Evolutionary conservation across 108 stramenopile species (phyloP).

Genomic region (Nitzschia sp.): DNA sequence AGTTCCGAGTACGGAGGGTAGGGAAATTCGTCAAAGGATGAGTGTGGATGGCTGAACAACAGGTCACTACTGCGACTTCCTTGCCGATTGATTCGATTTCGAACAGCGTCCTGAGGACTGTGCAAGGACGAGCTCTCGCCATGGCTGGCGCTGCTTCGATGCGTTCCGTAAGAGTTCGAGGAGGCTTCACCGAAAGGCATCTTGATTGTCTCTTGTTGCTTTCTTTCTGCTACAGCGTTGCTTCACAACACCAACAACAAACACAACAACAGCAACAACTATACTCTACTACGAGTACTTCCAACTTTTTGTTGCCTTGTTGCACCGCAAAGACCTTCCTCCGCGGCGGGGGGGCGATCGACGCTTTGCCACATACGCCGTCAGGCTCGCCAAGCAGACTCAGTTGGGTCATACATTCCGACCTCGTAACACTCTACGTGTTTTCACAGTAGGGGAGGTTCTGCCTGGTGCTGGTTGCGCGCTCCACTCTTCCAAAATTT

Average conservation of each 20-base stretch:
- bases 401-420: no score
- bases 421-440: no score
- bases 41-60: conserved; percentile 10
- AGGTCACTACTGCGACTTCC: conserved; percentile 6
- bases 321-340: neutral
- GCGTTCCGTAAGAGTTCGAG: conserved; percentile 3
- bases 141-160: neutral
- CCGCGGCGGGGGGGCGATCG: conserved; percentile 1
- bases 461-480: neutral
- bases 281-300: neutral
- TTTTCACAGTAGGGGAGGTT: no score
- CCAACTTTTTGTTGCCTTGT: neutral
- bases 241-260: no score
- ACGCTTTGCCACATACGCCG: no score
- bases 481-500: neutral
- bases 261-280: no score
- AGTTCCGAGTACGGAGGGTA: conserved; percentile 36
- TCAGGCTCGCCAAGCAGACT: neutral
- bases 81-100: neutral
- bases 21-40: conserved; percentile 20
- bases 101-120: neutral
- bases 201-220: no score
- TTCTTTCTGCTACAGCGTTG: no score
- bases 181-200: conserved; percentile 15
- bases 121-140: neutral